These are phyloP conservation scores for Lasiosphaeris hirsuta DNA, from an alignment of 495 filamentous ascomycete genomes.

Conservation along the genomic window DNA sequence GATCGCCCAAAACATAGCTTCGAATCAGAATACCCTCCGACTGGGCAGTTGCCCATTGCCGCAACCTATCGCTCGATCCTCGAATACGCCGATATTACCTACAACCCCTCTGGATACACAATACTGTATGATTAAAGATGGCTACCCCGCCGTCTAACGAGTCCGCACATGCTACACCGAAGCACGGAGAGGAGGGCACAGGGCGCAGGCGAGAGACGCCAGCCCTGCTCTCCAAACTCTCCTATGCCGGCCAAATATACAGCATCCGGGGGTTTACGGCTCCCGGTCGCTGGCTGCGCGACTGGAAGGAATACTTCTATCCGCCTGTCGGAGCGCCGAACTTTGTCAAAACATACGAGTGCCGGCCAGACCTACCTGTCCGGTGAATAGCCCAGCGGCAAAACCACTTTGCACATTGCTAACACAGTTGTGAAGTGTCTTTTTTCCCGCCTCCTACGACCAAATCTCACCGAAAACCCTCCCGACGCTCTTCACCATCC, in stretches of 20 bases:
- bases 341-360: slow-evolving; percentile 31
- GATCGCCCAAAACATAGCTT: no score
- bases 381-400: slow-evolving; percentile 21
- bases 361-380: slow-evolving; percentile 31
- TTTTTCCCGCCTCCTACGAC: slow-evolving; percentile 34
- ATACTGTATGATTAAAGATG: no score
- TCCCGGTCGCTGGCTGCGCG: slow-evolving; percentile 17
- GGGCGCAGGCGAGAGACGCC: slow-evolving; percentile 6
- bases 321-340: slow-evolving; percentile 22
- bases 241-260: slow-evolving; percentile 22
- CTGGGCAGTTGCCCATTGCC: no score
- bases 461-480: slow-evolving; percentile 25
- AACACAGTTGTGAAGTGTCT: slow-evolving; percentile 20
- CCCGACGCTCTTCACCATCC: slow-evolving; percentile 31
- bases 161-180: background rate
- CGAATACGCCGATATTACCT: no score
- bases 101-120: no score
- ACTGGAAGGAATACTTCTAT: slow-evolving; percentile 24
- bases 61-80: no score
- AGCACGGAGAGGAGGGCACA: background rate
- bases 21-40: no score
- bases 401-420: background rate
- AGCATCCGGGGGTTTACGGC: slow-evolving; percentile 10
- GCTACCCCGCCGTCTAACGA: background rate
- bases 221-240: slow-evolving; percentile 21